Base-by-base conservation (phyloP, 805 yeast genomes). In the Candida sphagnicola region DNA sequence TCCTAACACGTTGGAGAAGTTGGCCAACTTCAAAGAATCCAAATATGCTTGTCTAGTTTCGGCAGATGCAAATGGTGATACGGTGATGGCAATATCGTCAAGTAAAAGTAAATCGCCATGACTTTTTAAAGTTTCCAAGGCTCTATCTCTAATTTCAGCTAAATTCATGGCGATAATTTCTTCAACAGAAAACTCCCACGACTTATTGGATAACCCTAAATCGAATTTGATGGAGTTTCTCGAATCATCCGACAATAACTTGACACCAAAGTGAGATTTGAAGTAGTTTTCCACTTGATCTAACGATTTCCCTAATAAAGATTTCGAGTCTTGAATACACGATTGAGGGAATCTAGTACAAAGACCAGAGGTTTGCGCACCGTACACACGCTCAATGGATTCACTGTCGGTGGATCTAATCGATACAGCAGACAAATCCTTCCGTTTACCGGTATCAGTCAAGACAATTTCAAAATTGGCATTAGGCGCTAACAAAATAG, bases 361-460 rank as follows among this genome's bases (percentile, higher is more conserved):
- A 26, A 82, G 66, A 0, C 85, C 72, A 14, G 77, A 70, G 1
- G 89, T 84, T n/a, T 80, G 74, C 1, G 87, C 75, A 3, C 97
- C 97, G 55, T 80, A 88, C 1, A 78, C 65, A 49, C 98, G 73
- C 53, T 85, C 91, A 12, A 83, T 43, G 17, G 72, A 80, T 19
- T 67, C 66, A 4, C 62, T 49, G 13, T 47, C 46, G 0, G 47
- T 63, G 1, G 66, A 58, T 37, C 80, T 75, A 43, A 90, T 69
- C 1, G 85, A 81, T 10, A 93, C 50, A 1, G 95, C 96, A 3
- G 90, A 75, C 4, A 81, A 68, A 51, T 91, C 98, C 57, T 93
- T 93, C 41, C 99, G 74, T 61, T 89, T 87, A 2, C 96, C 83
- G 52, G 93, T 98, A 18, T 87, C 82, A 3, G 97, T 87, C 44